A percentile compares a stretch with the other conserved stretches of the same genome.
Evolutionary conservation across 495 filamentous ascomycete species (phyloP).

Genomic region (Aspergillus taichungensis): DNA sequence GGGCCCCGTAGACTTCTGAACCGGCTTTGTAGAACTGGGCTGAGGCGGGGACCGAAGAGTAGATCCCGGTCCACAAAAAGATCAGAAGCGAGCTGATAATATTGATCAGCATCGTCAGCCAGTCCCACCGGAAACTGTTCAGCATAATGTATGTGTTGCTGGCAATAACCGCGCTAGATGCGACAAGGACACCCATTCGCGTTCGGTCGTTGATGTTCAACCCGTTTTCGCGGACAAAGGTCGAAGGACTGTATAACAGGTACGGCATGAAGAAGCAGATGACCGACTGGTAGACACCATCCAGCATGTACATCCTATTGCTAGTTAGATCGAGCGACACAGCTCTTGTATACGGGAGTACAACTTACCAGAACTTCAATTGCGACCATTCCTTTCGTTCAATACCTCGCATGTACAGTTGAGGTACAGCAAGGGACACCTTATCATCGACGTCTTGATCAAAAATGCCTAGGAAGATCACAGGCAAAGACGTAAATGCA

Average conservation of each 20-base stretch:
- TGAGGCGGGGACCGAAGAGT: slow-evolving; percentile 59
- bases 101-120: slow-evolving; percentile 78
- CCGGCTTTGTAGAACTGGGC: slow-evolving; percentile 70
- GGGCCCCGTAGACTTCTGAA: slow-evolving; percentile 65
- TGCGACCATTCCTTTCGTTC: slow-evolving; percentile 97
- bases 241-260: slow-evolving; percentile 59
- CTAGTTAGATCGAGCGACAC: slow-evolving; percentile 10
- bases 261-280: slow-evolving; percentile 91
- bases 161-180: slow-evolving; percentile 61
- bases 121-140: slow-evolving; percentile 97
- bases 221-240: slow-evolving; percentile 59
- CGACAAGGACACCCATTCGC: slow-evolving; percentile 78
- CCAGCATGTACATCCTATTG: slow-evolving; percentile 82
- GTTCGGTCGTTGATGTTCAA: slow-evolving; percentile 63
- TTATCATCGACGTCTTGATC: slow-evolving; percentile 95
- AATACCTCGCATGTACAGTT: slow-evolving; percentile 92
- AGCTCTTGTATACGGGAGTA: background rate
- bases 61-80: slow-evolving; percentile 95
- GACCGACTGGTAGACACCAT: slow-evolving; percentile 90
- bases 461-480: slow-evolving; percentile 93
- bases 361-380: slow-evolving; percentile 82
- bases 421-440: slow-evolving; percentile 88
- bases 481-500: slow-evolving; percentile 91
- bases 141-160: slow-evolving; percentile 92
- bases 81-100: slow-evolving; percentile 74